phyloP scores from a whole-genome alignment of 495 filamentous ascomycete species.

The Xylaria longipes region DNA sequence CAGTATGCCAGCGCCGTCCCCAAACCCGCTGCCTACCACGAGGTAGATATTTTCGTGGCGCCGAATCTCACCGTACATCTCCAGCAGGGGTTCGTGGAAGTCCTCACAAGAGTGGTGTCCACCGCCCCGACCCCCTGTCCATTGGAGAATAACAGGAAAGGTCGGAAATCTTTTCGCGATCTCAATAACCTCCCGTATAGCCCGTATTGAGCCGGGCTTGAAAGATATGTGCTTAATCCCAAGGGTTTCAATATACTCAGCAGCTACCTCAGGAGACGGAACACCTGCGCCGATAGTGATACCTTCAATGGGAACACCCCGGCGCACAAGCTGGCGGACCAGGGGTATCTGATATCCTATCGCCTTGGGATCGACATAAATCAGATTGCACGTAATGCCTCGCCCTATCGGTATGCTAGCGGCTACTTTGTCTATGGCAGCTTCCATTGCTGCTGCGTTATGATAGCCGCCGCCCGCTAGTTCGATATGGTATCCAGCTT shows the following conservation, averaged over 20 bases:
- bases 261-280: slow-evolving; percentile 77
- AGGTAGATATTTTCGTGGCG: slow-evolving; percentile 72
- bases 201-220: slow-evolving; percentile 78
- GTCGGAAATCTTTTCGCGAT: slow-evolving; percentile 76
- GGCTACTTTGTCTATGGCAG: slow-evolving; percentile 78
- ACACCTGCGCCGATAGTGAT: slow-evolving; percentile 82
- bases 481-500: slow-evolving; percentile 91
- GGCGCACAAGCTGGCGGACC: slow-evolving; percentile 71
- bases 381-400: slow-evolving; percentile 82
- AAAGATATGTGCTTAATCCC: slow-evolving; percentile 81
- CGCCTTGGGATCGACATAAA: slow-evolving; percentile 82
- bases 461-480: slow-evolving; percentile 83
- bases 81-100: slow-evolving; percentile 77
- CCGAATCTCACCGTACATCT: slow-evolving; percentile 75
- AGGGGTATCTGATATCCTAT: slow-evolving; percentile 89
- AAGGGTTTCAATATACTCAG: slow-evolving; percentile 77
- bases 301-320: slow-evolving; percentile 82
- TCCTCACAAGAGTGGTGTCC: slow-evolving; percentile 84
- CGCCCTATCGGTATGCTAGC: slow-evolving; percentile 75
- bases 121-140: slow-evolving; percentile 81
- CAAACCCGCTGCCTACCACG: slow-evolving; percentile 78
- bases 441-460: slow-evolving; percentile 75
- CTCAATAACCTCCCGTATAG: slow-evolving; percentile 75
- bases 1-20: slow-evolving; percentile 76
- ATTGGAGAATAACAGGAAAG: slow-evolving; percentile 78